phyloP scores from a whole-genome alignment of 1,284 basidiomycete species.

The Austropuccinia psidii region DNA sequence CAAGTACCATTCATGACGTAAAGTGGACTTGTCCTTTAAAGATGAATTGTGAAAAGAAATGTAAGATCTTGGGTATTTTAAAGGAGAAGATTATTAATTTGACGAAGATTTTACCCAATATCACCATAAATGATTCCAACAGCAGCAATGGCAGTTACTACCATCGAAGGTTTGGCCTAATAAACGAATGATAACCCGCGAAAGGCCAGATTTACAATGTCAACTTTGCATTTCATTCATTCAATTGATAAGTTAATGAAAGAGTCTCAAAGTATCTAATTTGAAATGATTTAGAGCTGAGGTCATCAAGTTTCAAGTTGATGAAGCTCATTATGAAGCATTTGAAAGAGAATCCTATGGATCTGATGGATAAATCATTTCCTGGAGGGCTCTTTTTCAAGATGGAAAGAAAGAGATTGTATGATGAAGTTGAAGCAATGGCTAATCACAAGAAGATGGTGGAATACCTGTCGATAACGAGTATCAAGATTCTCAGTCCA shows the following conservation, averaged over 20 bases:
- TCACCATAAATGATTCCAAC: conserved; percentile 36
- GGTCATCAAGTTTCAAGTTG: no score
- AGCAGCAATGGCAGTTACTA: conserved; percentile 27
- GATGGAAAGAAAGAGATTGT: not conserved
- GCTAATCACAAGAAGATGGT: conserved; percentile 14
- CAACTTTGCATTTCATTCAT: not conserved
- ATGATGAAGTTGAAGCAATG: not conserved
- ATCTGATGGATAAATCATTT: no score
- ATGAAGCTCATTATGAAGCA: no score
- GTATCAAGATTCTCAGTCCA: conserved; percentile 28
- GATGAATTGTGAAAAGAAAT: not conserved
- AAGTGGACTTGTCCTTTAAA: conserved; percentile 27
- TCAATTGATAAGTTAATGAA: no score
- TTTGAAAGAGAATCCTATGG: no score
- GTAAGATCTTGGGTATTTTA: not conserved
- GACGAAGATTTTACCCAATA: conserved; percentile 19
- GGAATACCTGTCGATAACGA: conserved; percentile 35
- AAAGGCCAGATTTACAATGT: not conserved
- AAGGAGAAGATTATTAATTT: not conserved
- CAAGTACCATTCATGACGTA: conserved; percentile 33
- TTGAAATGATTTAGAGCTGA: no score
- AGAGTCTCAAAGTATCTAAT: no score
- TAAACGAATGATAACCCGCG: not conserved
- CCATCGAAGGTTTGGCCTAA: conserved; percentile 16
- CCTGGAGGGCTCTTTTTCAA: not conserved